Base-by-base conservation (phyloP, 768 basidiomycete genomes). In the Leccinum barrowsii region DNA sequence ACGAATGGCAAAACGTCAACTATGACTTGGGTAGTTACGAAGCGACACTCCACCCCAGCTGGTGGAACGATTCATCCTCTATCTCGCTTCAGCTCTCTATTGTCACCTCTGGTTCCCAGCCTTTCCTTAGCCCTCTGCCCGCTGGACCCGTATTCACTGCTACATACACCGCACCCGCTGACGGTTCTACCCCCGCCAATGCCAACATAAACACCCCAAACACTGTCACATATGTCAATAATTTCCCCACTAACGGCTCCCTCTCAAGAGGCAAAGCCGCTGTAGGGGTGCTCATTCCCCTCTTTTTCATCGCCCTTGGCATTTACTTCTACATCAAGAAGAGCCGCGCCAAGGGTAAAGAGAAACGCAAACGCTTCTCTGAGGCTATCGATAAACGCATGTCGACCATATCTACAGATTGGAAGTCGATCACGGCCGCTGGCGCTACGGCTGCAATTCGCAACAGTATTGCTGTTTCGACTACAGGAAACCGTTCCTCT, bases 371-470 rank as follows among this genome's bases (percentile, higher is more conserved):
- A 70, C 77, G 78, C 21, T 93, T 83, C 78, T 84, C 80, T 42
- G 79, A 85, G 68, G 81, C 77, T 10, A 71, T 93, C 70, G 90
- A 93, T 75, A 85, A 84, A 71, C 87, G 90, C 70, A 92, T 93
- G 90, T 87, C 85, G 2, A 89, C 86, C 51, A 89, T 92, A 63
- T 86, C 85, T 6, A 75, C 80, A 19, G 87, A 91, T 66, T 92
- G 90, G 90, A 87, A 86, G 70, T 78, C 80, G 47, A 84, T 91
- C 64, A 82, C 86, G 7, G 75, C 78, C 5, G 85, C 82, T 4
- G 90, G 89, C 50, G 91, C 90, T 1, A 76, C 78, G 21, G 88
- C 85, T 34, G 91, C 89, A 11, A 86, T 93, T 62, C 82, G 90
- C 59, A 80, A 78, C 63, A 85, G 83, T 46, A 85, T 90, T 28